Base-by-base conservation (phyloP, 805 yeast genomes). In the Candida jianshihensis region DNA sequence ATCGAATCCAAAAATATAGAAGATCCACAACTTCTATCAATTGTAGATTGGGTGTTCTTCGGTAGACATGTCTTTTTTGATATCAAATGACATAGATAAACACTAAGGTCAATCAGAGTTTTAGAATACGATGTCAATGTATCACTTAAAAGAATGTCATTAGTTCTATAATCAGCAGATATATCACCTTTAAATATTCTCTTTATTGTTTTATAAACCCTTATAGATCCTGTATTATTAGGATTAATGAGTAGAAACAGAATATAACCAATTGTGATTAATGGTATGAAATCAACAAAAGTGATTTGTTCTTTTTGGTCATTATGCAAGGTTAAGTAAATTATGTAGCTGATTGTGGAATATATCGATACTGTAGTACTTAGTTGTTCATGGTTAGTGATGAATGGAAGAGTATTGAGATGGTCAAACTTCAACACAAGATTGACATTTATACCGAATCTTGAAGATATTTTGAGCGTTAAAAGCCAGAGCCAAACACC, bases 141-240 rank as follows among this genome's bases (percentile, higher is more conserved):
- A 61, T 90, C 98, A 7, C 95, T 76, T 12, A 89, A 56, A 32
- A 92, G 59, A 26, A 90, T 83, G 54, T 90, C 97, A 37, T 84
- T 82, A 14, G 83, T 73, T 48, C 95, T 64, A 55, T 73, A 59
- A 13, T 70, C 69, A 13, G 58, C 48, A 49, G 81, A 81, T 22
- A 86, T 75, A 3, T 68, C 65, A 3, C 95, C 95, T 3, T 53
- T 34, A 5, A 70, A 34, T 4, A 84, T 63, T 35, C 95, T 62
- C 35, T 60, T 61, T 27, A 78, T 44, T 0, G 85, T 73, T 16
- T 67, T 51, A 30, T 62, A 53, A 15, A 79, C 57, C 27, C 86
- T 54, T 38, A 59, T 64, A 2, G 61, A 47, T 4, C 58, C 57
- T n/a, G 40, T 24, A 18, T 43, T 40, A 10, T 46, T 45, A 33